Base-by-base conservation (phyloP, 1,139 yeast genomes). In the Pichia sp. region DNA sequence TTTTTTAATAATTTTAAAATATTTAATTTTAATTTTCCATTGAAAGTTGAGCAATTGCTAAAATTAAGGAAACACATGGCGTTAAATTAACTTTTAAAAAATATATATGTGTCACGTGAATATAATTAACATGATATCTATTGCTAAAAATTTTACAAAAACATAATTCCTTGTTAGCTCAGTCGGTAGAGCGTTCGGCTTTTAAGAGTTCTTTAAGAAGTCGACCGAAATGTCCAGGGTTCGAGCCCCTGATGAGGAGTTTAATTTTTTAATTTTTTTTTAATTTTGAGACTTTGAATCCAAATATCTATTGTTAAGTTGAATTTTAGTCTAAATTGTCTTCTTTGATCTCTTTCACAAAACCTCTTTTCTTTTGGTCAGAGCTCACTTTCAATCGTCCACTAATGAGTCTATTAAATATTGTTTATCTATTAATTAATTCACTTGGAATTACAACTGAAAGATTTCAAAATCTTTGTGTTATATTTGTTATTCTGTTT, bases 111-210 rank as follows among this genome's bases (percentile, higher is more conserved):
- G 32, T 30, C 32, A 30, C 32, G 32, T 30, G 28, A 18, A 18
- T 18, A 18, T 18, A 18, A 18, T 18, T 18, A 18, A 18, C 18
- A 18, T 18, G 18, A 18, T 18, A 18, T 18, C 18, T 18, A 18
- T 18, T 18, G 18, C 18, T 18, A 18, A 18, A 18, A 18, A 18
- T 18, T 18, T 18, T 18, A 18, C 18, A 18, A 18, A 18, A 29
- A 9, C 9, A 27, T 26, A 31, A 38, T 34, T 54, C 57, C 57
- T 45, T 52, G 54, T 66, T 69, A 69, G 73, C 73, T 69, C 73
- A 69, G 73, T 69, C 68, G 73, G 73, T 69, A 69, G 73, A 69
- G 73, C 73, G 73, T 69, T 71, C 74, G 75, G 74, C 75, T 71
- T 71, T 71, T 71, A 71, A 53, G 61, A 55, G 50, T 50, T 43